Conservation (phyloP, 1,284 basidiomycete species). For the Irpex rosettiformis region DNA sequence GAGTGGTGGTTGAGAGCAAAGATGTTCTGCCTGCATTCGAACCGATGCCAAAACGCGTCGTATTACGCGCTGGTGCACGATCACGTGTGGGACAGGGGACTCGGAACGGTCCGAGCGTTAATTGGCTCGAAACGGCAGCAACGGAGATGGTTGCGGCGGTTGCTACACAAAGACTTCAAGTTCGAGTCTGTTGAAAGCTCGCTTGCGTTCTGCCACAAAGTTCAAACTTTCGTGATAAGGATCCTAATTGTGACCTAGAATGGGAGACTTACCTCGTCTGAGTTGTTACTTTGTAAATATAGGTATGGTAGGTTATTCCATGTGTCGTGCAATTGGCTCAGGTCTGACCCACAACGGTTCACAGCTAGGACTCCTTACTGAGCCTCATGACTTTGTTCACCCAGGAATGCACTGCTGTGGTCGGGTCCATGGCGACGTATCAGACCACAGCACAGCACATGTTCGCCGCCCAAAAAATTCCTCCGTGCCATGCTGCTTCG, state of each 20-base stretch:
- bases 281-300: not conserved
- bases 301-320: not conserved
- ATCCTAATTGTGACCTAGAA: no score
- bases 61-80: conserved; percentile 16
- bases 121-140: not conserved
- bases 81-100: conserved; percentile 25
- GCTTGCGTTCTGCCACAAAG: not conserved
- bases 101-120: not conserved
- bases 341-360: not conserved
- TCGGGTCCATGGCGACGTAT: not conserved
- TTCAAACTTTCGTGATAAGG: not conserved
- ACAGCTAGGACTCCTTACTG: not conserved
- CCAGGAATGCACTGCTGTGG: not conserved
- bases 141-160: not conserved
- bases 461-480: not conserved
- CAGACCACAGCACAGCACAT: not conserved
- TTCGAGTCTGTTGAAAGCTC: not conserved
- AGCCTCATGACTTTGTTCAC: not conserved
- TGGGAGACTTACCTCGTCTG: no score
- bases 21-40: not conserved
- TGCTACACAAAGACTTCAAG: not conserved
- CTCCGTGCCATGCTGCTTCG: not conserved
- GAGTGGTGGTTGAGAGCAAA: not conserved
- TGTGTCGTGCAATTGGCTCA: not conserved
- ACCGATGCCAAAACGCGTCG: conserved; percentile 9